Conservation (phyloP, 1,284 basidiomycete genomes). For the Tilletia setariae region DNA sequence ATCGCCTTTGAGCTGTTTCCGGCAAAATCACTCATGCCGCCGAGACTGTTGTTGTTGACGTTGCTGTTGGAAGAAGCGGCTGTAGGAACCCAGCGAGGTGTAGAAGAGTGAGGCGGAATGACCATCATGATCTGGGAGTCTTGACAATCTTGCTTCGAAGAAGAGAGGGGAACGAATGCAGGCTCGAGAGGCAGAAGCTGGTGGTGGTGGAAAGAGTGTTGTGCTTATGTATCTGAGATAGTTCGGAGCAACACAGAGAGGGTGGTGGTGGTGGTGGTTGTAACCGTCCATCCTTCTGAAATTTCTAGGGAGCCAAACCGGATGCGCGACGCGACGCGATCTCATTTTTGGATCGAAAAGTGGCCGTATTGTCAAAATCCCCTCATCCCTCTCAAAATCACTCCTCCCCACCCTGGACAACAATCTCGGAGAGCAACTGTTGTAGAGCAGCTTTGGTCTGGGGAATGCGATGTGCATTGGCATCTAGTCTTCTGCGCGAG, state of each 20-base stretch:
- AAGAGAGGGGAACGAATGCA: not conserved
- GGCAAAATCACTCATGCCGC: not conserved
- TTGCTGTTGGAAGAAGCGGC: not conserved
- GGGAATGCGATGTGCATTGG: constrained; percentile 9
- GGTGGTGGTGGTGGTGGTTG: not conserved
- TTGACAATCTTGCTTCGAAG: not conserved
- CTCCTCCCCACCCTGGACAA: too few relatives aligned
- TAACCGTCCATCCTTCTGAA: not conserved
- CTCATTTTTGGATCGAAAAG: not conserved
- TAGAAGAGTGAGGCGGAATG: constrained; percentile 12
- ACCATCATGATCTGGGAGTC: not conserved
- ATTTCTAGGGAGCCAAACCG: not conserved
- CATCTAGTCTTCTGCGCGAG: not conserved
- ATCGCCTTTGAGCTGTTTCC: not conserved
- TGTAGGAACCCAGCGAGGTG: constrained; percentile 10
- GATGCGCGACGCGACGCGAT: constrained; percentile 8
- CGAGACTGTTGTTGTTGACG: not conserved
- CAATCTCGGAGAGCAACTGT: too few relatives aligned
- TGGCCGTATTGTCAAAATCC: not conserved
- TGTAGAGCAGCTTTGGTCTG: too few relatives aligned
- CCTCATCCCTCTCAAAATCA: too few relatives aligned
- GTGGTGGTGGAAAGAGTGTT: not conserved
- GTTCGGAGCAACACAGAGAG: not conserved
- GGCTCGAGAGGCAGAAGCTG: not conserved
- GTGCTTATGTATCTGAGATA: too few relatives aligned